Evolutionary conservation across 257 asterid genomes (phyloP), one percentile per base, ranked within the genome.

Genomic region (Petunia axillaris): DNA sequence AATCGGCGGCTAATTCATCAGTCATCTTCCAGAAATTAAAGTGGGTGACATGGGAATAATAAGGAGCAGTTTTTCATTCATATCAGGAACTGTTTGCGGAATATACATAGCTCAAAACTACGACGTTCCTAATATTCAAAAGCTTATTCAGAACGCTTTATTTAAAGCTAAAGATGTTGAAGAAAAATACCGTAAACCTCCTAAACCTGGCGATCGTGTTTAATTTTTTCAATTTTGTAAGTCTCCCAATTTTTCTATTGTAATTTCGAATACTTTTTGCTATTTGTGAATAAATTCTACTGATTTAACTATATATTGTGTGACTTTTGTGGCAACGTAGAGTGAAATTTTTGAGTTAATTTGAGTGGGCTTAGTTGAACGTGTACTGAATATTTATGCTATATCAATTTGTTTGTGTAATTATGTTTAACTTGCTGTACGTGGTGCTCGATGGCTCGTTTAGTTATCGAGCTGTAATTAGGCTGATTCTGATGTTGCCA

Each of bases 51-150:
- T 85, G 90, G 88, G 90, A 35, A 44, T 82, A 67, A 80, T 87
- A 50, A 64, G 3, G 75, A 78, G 81, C 53, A 64, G 81, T 66
- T 78, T 78, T 48, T 78, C 81, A 78, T 82, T 83, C 75, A 60
- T 85, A 25, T 39, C 82, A 4, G 91, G 91, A 13, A 85, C 88
- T 55, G 81, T 82, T 8, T 84, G 83, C 79, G 91, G 93, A 37
- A 87, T 90, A 3, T 89, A 85, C 87, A 83, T 86, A 80, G 93
- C 89, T 62, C 93, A 89, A 86, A 91, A 91, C 74, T 91, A 87
- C 83, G 82, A 83, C 46, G 85, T 91, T 43, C 93, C 91, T 44
- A 89, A 89, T 36, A 86, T 89, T 59, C 81, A 79, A 77, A 85
- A 85, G 82, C 52, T 88, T 40, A 71, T 85, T 36, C 8, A 86